A percentile compares a stretch with the other conserved stretches of the same genome.
phyloP scores from a whole-genome alignment of 169 alveolate species.

The Cryptosporidium baileyi region DNA sequence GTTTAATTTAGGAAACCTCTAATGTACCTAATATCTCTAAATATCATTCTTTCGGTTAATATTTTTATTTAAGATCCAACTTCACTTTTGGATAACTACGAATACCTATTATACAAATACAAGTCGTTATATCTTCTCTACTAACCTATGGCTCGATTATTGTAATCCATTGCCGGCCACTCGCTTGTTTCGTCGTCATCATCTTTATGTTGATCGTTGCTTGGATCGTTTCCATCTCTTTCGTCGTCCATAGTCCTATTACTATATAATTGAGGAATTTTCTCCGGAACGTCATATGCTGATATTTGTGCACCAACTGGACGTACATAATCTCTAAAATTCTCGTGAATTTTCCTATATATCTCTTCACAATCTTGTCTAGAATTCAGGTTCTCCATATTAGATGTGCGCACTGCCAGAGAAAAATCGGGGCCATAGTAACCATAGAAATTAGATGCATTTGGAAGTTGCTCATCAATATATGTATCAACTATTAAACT shows the following conservation, averaged over 20 bases:
- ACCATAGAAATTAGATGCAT: conserved; percentile 80
- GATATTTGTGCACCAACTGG: conserved; percentile 66
- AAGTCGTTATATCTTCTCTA: not conserved
- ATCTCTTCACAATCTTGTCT: conserved; percentile 78
- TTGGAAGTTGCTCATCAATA: conserved; percentile 84
- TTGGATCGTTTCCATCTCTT: conserved; percentile 27
- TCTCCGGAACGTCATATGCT: conserved; percentile 38
- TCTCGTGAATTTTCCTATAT: conserved; percentile 9
- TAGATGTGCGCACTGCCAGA: conserved; percentile 84
- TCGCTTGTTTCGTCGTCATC: conserved; percentile 19
- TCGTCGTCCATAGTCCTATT: not conserved
- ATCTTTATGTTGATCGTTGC: conserved; percentile 41
- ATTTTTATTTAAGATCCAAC: too few species aligned
- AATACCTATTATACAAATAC: not conserved
- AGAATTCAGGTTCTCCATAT: conserved; percentile 86
- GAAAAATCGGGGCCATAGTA: conserved; percentile 88
- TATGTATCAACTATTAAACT: conserved; percentile 77
- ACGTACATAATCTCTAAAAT: conserved; percentile 43
- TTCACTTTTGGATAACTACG: not conserved
- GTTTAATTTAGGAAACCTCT: too few species aligned
- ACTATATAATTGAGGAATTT: conserved; percentile 29
- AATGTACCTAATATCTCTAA: not conserved
- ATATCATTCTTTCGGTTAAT: too few species aligned
- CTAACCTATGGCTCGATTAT: conserved; percentile 15
- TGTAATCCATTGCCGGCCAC: conserved; percentile 18